These are phyloP conservation scores for Puccinia brachypodii DNA, from an alignment of 1,284 basidiomycete species.

Conservation along the genomic window DNA sequence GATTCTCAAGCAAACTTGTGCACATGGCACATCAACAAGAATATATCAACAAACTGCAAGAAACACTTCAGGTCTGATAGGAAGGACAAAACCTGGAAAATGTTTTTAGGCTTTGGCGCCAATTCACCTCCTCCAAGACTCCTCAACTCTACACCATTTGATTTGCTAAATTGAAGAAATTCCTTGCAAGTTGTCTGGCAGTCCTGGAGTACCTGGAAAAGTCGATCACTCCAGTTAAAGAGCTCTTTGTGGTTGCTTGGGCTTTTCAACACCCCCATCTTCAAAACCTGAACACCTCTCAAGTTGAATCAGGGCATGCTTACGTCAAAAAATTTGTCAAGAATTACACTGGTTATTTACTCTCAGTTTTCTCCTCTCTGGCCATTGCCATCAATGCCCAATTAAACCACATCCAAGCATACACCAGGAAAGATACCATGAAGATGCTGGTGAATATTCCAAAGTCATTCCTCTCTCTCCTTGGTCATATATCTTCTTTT, in stretches of 20 bases:
- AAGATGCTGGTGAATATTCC: neutral
- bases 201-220: neutral
- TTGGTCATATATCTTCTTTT: neutral
- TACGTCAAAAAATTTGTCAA: neutral
- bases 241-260: neutral
- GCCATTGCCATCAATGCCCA: neutral
- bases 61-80: neutral
- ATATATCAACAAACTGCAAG: neutral
- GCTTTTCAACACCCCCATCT: neutral
- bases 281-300: neutral
- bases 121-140: neutral
- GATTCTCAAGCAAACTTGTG: neutral
- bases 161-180: neutral
- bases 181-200: neutral
- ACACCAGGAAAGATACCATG: neutral
- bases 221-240: neutral
- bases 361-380: neutral
- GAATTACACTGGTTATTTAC: neutral
- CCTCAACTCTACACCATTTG: neutral
- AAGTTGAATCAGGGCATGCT: neutral
- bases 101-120: neutral
- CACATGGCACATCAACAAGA: neutral
- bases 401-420: neutral
- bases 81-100: neutral
- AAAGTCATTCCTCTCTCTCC: neutral